Evolutionary conservation across 345 rosid genomes (phyloP).

Genomic region (Salix dunnii): DNA sequence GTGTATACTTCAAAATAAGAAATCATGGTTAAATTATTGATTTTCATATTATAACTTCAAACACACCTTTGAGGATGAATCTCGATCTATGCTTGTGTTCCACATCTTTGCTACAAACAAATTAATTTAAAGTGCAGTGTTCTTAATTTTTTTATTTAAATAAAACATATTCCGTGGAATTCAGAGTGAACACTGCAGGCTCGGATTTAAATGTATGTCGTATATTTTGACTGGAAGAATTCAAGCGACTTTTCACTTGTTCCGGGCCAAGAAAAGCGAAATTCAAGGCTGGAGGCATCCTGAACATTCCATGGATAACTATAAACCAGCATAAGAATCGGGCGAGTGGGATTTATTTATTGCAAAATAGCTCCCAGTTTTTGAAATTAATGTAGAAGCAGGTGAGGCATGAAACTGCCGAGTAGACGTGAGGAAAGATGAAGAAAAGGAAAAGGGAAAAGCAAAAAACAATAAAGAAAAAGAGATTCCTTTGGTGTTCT

Average conservation of each 20-base stretch:
- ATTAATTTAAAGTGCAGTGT: rapidly evolving
- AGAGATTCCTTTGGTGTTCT: not conserved
- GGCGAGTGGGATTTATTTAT: not conserved
- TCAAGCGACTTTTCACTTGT: not conserved
- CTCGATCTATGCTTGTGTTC: not conserved
- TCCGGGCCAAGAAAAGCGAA: not conserved
- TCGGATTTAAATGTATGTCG: not conserved
- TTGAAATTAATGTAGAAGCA: not conserved
- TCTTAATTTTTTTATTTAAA: not conserved
- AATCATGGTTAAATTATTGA: not conserved
- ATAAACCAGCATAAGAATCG: not conserved
- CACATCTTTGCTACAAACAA: not conserved
- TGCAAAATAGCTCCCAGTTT: not conserved
- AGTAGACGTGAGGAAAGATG: not conserved
- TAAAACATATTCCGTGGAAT: not conserved
- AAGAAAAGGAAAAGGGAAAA: not conserved
- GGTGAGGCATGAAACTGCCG: not conserved
- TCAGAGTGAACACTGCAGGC: not conserved
- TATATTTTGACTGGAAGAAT: not conserved
- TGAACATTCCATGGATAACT: not conserved
- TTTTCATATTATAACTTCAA: not conserved
- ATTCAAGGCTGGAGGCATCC: not conserved
- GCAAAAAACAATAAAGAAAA: not conserved
- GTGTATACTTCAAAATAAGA: not conserved
- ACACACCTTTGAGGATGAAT: not conserved